phyloP scores from a whole-genome alignment of 257 asterid genomes.

The Solanum dulcamara region DNA sequence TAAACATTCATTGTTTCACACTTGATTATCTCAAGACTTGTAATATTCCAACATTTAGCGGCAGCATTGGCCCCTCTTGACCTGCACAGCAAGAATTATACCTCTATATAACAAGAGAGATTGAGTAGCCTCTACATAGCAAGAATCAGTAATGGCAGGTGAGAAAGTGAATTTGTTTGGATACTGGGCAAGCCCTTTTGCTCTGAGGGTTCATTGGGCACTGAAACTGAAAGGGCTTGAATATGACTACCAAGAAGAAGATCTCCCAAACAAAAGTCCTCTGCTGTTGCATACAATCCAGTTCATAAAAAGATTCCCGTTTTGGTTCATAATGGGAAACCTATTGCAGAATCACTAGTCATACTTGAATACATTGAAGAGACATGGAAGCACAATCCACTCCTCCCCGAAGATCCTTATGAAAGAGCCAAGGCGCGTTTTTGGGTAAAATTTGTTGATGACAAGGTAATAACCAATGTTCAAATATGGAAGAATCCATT shows the following conservation, averaged over 20 bases:
- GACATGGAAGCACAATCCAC: slow-evolving; percentile 17
- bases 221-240: slow-evolving; percentile 17
- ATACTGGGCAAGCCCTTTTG: slow-evolving; percentile 20
- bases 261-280: slow-evolving; percentile 17
- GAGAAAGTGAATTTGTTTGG: slow-evolving; percentile 14
- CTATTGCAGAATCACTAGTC: slow-evolving; percentile 10
- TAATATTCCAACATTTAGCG: background rate
- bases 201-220: slow-evolving; percentile 20
- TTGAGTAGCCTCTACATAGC: background rate
- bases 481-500: background rate
- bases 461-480: background rate
- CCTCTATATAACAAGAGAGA: background rate
- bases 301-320: slow-evolving; percentile 16
- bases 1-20: background rate
- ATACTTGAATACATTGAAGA: slow-evolving; percentile 21
- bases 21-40: background rate
- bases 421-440: slow-evolving; percentile 9
- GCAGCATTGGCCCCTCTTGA: background rate
- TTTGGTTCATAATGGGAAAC: slow-evolving; percentile 14
- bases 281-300: slow-evolving; percentile 18
- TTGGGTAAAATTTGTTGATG: background rate
- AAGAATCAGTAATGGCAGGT: slow-evolving; percentile 3
- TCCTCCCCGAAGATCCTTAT: slow-evolving; percentile 20
- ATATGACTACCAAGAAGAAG: slow-evolving; percentile 25
- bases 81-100: background rate